phyloP scores from a whole-genome alignment of 495 filamentous ascomycete genomes.

The Zalerion maritima region DNA sequence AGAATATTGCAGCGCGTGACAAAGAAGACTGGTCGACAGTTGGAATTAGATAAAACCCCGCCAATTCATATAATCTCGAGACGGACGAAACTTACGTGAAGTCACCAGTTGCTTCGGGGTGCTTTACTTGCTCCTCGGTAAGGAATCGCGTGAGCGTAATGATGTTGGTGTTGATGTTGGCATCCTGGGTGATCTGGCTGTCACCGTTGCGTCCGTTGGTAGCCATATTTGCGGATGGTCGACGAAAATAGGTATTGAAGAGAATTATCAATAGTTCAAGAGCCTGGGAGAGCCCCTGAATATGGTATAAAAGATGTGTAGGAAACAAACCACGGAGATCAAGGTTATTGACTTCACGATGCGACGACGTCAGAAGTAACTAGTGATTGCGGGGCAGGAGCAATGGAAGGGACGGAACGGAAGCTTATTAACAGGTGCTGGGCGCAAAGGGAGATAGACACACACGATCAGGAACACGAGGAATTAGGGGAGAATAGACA shows the following conservation, averaged over 20 bases:
- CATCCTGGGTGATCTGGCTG: conserved; percentile 28
- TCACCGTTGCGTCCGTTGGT: conserved; percentile 18
- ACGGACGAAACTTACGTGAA: conserved; percentile 79
- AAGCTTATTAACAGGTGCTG: no score
- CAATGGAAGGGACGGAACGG: no score
- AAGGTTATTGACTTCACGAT: no score
- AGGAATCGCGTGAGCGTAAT: conserved; percentile 89
- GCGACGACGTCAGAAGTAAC: no score
- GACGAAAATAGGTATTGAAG: no score
- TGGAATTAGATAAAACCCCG: no score
- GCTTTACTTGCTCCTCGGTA: conserved; percentile 86
- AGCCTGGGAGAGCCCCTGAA: background rate
- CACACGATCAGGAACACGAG: no score
- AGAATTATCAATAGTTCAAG: background rate
- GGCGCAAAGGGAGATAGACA: no score
- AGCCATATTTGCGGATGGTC: conserved; percentile 14
- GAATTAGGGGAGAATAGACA: background rate
- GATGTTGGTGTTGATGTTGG: conserved; percentile 89
- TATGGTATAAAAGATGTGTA: background rate
- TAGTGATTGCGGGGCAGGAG: no score
- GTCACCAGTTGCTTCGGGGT: conserved; percentile 91
- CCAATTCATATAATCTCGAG: no score
- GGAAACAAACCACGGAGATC: no score
- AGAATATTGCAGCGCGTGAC: conserved; percentile 95
- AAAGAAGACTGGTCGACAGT: conserved; percentile 84